Evolutionary conservation across 495 filamentous ascomycete genomes (phyloP), one percentile per base, ranked within the genome.

Genomic region (Aspergillus sclerotiicarbonarius): DNA sequence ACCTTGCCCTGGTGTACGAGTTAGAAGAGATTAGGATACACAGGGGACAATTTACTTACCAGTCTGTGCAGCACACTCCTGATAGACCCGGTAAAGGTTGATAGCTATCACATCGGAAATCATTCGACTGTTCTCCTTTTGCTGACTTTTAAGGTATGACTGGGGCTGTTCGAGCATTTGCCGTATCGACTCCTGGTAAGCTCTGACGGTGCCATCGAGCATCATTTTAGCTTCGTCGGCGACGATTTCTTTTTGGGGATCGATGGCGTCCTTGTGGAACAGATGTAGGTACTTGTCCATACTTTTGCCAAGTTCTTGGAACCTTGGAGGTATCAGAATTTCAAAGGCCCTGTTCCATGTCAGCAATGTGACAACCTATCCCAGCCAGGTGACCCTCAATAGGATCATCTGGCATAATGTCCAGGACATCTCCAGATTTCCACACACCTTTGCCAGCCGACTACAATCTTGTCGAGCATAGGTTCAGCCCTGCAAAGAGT

Each of bases 51-150:
- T n/a, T n/a, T n/a, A n/a, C 56, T 16, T 54, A 60, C 53, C 61
- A 33, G 13, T 43, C 35, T 60, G 20, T 20, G 10, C 32, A 15
- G 50, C 51, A 54, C 61, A 63, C n/a, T 12, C 51, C n/a, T 9
- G 8, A 51, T 63, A 63, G 4, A 16, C 53, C 25, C 30, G 16
- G 10, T 4, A 18, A 20, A 63, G 37, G 37, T 51, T 8, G 6
- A 37, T 16, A 7, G 37, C 32, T 30, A 63, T 54, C 3, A 43
- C 30, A 5, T 47, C 21, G 16, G 43, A 5, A 37, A 63, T 60
- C 18, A 50, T 30, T 16, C 57, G 41, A 20, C 50, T 60, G 13
- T 51, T 48, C 10, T 60, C 53, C 20, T 37, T 60, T 33, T 33
- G 31, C 31, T 5, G 6, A 10, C 31, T 33, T 10, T 33, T 33